Evolutionary conservation across 2,329 filamentous ascomycete genomes (phyloP).

Genomic region (Neopestalotiopsis sp.): DNA sequence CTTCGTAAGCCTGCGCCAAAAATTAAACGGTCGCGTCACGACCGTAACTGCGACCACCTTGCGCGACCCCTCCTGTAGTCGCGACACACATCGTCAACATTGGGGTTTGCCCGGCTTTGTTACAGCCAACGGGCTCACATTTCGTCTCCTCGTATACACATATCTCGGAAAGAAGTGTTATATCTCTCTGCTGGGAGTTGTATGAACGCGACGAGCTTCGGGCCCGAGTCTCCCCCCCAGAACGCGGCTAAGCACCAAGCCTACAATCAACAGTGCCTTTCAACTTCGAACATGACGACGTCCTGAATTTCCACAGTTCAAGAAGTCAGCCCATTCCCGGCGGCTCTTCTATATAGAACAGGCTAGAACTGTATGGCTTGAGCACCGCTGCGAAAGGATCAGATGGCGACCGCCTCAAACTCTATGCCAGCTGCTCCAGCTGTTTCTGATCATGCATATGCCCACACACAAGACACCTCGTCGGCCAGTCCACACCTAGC

Average conservation of each 20-base stretch:
- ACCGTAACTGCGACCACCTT: constrained; percentile 2
- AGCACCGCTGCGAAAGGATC: constrained; percentile 1
- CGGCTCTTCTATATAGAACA: constrained; percentile 4
- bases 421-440: constrained; percentile 11
- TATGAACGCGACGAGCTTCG: not conserved
- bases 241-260: not conserved
- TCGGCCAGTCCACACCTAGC: constrained; percentile 4
- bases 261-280: not conserved
- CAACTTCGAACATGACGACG: constrained; percentile 11
- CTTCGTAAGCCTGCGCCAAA: not conserved
- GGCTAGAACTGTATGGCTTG: constrained; percentile 8
- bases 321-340: not conserved
- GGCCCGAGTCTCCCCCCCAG: not conserved
- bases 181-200: not conserved
- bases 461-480: not conserved
- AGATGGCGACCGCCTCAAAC: constrained; percentile 15
- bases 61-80: constrained; percentile 12
- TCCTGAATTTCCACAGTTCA: not conserved
- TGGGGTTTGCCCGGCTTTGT: not conserved
- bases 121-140: not conserved
- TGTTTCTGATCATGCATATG: constrained; percentile 4
- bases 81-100: constrained; percentile 13
- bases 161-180: not conserved
- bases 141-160: not conserved
- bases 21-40: not conserved